These are phyloP conservation scores for Xylaria sp. DNA, from an alignment of 2,329 filamentous ascomycete genomes.

Conservation along the genomic window DNA sequence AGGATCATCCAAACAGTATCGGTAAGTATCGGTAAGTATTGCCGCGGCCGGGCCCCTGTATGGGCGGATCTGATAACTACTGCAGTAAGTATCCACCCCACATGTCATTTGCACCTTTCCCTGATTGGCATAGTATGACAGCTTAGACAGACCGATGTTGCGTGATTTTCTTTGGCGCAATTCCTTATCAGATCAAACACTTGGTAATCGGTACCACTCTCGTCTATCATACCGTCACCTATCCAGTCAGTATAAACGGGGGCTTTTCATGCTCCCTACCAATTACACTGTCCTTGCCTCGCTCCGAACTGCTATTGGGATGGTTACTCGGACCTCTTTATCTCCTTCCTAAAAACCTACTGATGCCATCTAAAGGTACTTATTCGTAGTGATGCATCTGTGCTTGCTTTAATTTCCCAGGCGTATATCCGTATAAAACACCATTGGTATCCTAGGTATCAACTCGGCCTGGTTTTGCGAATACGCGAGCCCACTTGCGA, in stretches of 20 bases:
- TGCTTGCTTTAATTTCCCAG: background rate
- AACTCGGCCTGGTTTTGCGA: conserved; percentile 26
- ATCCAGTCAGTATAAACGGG: background rate
- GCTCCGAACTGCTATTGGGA: background rate
- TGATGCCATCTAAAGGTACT: background rate
- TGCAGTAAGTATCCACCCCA: conserved; percentile 40
- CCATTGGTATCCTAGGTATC: background rate
- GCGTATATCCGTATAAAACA: background rate
- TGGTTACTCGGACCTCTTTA: background rate
- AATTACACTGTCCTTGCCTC: background rate
- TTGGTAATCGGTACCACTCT: background rate
- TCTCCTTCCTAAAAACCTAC: background rate
- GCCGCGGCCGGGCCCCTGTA: conserved; percentile 34
- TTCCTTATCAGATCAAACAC: conserved; percentile 35
- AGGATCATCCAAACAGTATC: background rate
- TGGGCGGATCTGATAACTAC: conserved; percentile 49
- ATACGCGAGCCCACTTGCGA: conserved; percentile 33
- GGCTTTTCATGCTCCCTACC: background rate
- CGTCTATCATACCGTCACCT: background rate
- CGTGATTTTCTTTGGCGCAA: conserved; percentile 23
- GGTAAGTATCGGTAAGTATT: conserved; percentile 22
- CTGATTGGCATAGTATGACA: conserved; percentile 17
- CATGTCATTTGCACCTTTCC: conserved; percentile 23
- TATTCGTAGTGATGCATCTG: background rate
- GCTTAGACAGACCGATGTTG: conserved; percentile 11